A percentile compares a stretch with the other conserved stretches of the same genome.
These are phyloP conservation scores for Diplodia corticola DNA, from an alignment of 2,329 filamentous ascomycete genomes.

Conservation along the genomic window DNA sequence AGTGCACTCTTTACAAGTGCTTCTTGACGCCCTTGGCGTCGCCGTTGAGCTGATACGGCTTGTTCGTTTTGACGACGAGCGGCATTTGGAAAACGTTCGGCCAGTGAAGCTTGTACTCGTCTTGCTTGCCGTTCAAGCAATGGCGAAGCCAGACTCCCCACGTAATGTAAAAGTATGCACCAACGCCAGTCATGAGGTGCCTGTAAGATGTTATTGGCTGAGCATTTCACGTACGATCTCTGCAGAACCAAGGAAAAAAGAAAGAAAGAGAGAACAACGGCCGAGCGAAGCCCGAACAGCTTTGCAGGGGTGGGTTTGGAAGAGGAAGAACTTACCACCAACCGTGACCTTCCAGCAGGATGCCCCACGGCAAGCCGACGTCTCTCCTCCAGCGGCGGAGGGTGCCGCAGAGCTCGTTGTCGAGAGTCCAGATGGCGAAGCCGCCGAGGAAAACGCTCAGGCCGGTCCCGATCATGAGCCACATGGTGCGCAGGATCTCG, in stretches of 20 bases:
- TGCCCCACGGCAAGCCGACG: conserved; percentile 76
- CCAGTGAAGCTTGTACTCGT: conserved; percentile 72
- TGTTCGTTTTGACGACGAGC: conserved; percentile 47
- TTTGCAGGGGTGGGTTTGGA: neutral
- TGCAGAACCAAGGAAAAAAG: neutral
- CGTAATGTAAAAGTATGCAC: conserved; percentile 80
- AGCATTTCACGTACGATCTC: neutral
- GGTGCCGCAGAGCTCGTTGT: conserved; percentile 71
- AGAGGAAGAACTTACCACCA: conserved; percentile 60
- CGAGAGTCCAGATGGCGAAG: conserved; percentile 75
- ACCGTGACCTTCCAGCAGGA: conserved; percentile 71
- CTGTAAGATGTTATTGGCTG: conserved; percentile 37
- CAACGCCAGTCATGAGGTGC: conserved; percentile 79
- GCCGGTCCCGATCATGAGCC: conserved; percentile 70
- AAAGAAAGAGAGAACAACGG: neutral
- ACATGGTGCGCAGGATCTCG: conserved; percentile 67
- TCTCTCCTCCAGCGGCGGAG: conserved; percentile 66
- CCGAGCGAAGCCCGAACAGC: neutral
- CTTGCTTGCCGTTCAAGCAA: conserved; percentile 70
- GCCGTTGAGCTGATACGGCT: conserved; percentile 1
- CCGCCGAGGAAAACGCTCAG: conserved; percentile 71
- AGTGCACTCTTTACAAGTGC: neutral
- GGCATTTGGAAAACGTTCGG: conserved; percentile 58
- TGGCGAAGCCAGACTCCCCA: conserved; percentile 83
- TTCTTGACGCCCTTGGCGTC: conserved; percentile 7